A percentile compares a stretch with the other conserved stretches of the same genome.
Evolutionary conservation across 108 stramenopile genomes (phyloP).

Genomic region (Pelagomonas calceolata): DNA sequence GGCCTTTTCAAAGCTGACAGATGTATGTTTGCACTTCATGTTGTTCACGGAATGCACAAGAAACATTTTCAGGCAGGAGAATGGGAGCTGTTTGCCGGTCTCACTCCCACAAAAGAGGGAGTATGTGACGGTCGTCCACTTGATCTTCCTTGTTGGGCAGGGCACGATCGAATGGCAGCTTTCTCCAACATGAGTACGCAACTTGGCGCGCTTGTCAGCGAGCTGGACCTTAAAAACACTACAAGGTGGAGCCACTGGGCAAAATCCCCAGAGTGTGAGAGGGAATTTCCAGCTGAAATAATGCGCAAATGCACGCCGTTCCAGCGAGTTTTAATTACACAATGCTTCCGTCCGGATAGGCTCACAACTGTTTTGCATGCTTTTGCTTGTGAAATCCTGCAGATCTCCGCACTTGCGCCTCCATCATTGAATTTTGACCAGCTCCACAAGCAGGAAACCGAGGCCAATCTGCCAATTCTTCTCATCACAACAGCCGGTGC

Average conservation of each 20-base stretch:
- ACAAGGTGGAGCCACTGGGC: conserved; percentile 35
- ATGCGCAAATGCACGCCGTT: conserved; percentile 22
- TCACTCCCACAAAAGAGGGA: not conserved
- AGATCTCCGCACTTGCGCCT: conserved; percentile 19
- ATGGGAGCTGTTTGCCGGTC: conserved; percentile 49
- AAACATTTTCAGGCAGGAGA: conserved; percentile 35
- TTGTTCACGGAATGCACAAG: conserved; percentile 41
- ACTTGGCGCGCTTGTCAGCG: conserved; percentile 22
- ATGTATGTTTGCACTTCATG: conserved; percentile 46
- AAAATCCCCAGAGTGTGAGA: conserved; percentile 33
- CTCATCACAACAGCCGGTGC: conserved; percentile 49
- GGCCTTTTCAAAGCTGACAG: conserved; percentile 45
- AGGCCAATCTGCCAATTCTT: conserved; percentile 15
- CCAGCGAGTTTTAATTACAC: conserved; percentile 40
- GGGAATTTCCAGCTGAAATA: conserved; percentile 26
- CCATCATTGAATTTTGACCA: conserved; percentile 12
- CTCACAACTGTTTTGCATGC: conserved; percentile 30
- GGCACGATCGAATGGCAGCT: conserved; percentile 25
- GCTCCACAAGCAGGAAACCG: conserved; percentile 17
- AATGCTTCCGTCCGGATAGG: conserved; percentile 42
- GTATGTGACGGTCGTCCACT: conserved; percentile 15
- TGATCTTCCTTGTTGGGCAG: conserved; percentile 35
- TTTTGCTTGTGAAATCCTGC: conserved; percentile 31
- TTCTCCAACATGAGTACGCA: conserved; percentile 25
- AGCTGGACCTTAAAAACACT: conserved; percentile 19